Conservation (phyloP, 2,329 filamentous ascomycete species). For the Scytalidium sp. region DNA sequence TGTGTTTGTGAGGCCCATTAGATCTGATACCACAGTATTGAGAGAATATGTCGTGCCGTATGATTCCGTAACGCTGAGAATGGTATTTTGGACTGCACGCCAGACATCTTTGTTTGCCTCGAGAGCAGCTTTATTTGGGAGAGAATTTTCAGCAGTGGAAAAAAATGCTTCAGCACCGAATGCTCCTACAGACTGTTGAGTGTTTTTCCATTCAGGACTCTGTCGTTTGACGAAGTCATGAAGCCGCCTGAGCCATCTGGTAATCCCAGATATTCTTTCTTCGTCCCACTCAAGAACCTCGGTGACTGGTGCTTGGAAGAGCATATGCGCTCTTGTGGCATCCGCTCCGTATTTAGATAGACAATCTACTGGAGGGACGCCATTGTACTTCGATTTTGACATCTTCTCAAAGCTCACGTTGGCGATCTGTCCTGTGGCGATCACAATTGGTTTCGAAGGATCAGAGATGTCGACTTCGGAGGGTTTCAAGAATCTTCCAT, state of each 20-base stretch:
- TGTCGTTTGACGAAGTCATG: slow-evolving; percentile 50
- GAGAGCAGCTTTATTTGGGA: slow-evolving; percentile 19
- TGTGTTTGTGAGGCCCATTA: slow-evolving; percentile 77
- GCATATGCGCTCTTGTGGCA: slow-evolving; percentile 78
- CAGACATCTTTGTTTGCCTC: slow-evolving; percentile 43
- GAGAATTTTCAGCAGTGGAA: slow-evolving; percentile 19
- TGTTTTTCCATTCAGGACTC: not conserved
- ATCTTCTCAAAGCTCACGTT: slow-evolving; percentile 80
- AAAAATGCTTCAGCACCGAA: slow-evolving; percentile 21
- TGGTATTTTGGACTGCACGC: slow-evolving; percentile 64
- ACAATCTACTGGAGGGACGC: slow-evolving; percentile 74
- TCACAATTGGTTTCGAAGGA: slow-evolving; percentile 56
- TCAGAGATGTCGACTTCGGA: slow-evolving; percentile 67
- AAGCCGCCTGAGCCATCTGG: slow-evolving; percentile 73
- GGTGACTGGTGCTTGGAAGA: slow-evolving; percentile 82
- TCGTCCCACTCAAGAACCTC: slow-evolving; percentile 90
- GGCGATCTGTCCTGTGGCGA: slow-evolving; percentile 54
- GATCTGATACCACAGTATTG: slow-evolving; percentile 79
- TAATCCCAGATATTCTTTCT: slow-evolving; percentile 74
- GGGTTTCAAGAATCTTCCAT: slow-evolving; percentile 72
- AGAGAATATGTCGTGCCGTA: slow-evolving; percentile 71
- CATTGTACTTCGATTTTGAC: slow-evolving; percentile 94
- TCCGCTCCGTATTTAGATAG: slow-evolving; percentile 78
- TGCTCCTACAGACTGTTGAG: not conserved
- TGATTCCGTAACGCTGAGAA: slow-evolving; percentile 63